phyloP scores from a whole-genome alignment of 1,284 basidiomycete species.

The Cutaneotrichosporon dermatis region DNA sequence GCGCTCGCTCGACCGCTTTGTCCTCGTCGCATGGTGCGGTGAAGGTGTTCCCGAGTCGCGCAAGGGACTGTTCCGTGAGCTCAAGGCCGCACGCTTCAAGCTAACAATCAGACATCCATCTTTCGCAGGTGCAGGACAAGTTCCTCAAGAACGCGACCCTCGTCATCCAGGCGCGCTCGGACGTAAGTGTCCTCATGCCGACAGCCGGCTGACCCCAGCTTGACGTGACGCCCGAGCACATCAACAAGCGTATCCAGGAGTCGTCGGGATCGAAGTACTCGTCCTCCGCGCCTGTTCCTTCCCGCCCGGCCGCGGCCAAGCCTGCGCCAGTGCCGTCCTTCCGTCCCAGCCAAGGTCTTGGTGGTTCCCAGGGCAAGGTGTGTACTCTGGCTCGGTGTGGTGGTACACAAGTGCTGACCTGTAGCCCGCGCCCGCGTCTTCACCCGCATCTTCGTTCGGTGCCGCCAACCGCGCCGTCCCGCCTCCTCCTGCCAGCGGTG shows the following conservation, averaged over 20 bases:
- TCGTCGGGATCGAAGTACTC: slow-evolving; percentile 87
- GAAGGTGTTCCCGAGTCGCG: slow-evolving; percentile 89
- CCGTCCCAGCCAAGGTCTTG: slow-evolving; percentile 42
- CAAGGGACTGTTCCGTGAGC: slow-evolving; percentile 80
- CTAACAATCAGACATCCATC: slow-evolving; percentile 1
- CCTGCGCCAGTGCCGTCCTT: slow-evolving; percentile 35
- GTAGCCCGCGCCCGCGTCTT: too few relatives aligned
- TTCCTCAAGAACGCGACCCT: slow-evolving; percentile 84
- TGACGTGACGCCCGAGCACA: slow-evolving; percentile 71
- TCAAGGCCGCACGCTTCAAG: background rate
- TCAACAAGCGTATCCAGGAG: slow-evolving; percentile 82
- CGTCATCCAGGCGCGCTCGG: slow-evolving; percentile 84
- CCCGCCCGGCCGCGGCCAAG: slow-evolving; percentile 14
- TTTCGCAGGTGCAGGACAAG: slow-evolving; percentile 61
- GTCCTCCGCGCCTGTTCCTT: slow-evolving; percentile 30
- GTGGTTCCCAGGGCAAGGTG: slow-evolving; percentile 43
- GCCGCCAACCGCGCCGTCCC: slow-evolving; percentile 16
- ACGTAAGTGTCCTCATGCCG: slow-evolving; percentile 53
- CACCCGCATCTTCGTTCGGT: slow-evolving; percentile 13
- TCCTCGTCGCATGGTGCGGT: slow-evolving; percentile 88
- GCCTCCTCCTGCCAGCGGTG: slow-evolving; percentile 6
- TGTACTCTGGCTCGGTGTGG: background rate
- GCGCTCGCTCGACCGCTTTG: slow-evolving; percentile 85
- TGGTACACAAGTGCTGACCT: background rate
- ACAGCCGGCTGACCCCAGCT: slow-evolving; percentile 50